Evolutionary conservation across 257 asterid genomes (phyloP), one percentile per base, ranked within the genome.

Genomic region (Lycium barbarum): DNA sequence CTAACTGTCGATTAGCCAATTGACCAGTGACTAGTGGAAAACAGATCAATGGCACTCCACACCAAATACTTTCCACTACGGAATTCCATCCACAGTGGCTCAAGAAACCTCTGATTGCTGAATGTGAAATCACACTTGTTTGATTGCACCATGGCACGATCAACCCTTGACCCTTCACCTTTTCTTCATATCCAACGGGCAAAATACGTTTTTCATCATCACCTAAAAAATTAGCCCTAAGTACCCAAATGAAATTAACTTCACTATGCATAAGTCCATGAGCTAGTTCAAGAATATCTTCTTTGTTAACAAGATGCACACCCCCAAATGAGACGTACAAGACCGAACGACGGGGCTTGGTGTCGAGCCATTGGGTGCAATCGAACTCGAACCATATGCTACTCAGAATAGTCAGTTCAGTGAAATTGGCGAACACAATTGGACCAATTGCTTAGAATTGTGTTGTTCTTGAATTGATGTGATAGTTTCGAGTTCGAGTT

Each of bases 131-230:
- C 7, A 70, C 79, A 7, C 13, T 40, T 9, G 2, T 2, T 70
- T 70, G 79, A 33, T 70, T 70, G 79, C 79, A 70, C 79, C 79
- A 70, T 40, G 79, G 79, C 54, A 70, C 79, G 2, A 70, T 17
- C 54, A 70, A 70, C 9, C 54, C 79, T 70, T 14, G 79, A 40
- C 8, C 0, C 79, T 70, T 70, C 79, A 70, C 79, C 6, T 38
- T 70, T 70, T 40, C 15, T 38, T 70, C 49, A 17, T 17, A 70
- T 17, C 54, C 79, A 17, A 38, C 0, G 9, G 79, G 79, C 33
- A 70, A 70, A 38, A 38, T 70, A 70, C 47, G 22, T 17, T 70
- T 40, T 70, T 9, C 79, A 18, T 70, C 79, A 17, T 70, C 33
- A 70, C 79, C 79, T 70, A 70, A 38, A 70, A 38, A 0, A 40